Conservation (phyloP, 805 yeast species). For the Candida alai region DNA sequence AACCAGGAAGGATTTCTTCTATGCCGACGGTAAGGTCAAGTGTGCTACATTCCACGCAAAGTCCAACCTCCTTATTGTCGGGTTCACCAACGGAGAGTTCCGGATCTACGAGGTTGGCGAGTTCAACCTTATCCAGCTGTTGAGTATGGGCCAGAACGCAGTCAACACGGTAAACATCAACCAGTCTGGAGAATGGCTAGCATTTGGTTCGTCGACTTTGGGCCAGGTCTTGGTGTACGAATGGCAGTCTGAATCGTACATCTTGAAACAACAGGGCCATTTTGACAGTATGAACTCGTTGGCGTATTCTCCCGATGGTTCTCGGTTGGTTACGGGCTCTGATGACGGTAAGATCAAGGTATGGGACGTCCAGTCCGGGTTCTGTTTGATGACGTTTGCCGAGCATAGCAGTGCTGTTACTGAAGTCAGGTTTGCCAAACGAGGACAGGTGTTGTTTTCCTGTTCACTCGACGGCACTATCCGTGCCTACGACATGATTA, state of each 20-base stretch:
- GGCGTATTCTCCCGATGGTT: conserved; percentile 92
- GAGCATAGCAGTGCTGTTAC: conserved; percentile 91
- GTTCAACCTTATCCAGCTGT: conserved; percentile 75
- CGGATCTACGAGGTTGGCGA: conserved; percentile 84
- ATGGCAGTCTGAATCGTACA: conserved; percentile 97
- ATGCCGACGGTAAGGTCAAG: conserved; percentile 64
- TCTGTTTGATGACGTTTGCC: conserved; percentile 85
- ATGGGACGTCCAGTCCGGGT: conserved; percentile 93
- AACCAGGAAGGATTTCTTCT: conserved; percentile 69
- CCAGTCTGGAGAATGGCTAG: conserved; percentile 91
- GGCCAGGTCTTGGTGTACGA: conserved; percentile 97
- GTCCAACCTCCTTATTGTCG: conserved; percentile 75
- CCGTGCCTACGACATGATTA: conserved; percentile 91
- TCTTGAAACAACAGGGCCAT: conserved; percentile 95
- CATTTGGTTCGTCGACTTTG: conserved; percentile 83
- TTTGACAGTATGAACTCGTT: conserved; percentile 84
- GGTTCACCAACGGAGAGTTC: conserved; percentile 87
- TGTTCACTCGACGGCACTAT: conserved; percentile 95
- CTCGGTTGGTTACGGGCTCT: conserved; percentile 85
- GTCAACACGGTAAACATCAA: conserved; percentile 81
- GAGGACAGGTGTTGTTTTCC: conserved; percentile 87
- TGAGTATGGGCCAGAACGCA: conserved; percentile 88
- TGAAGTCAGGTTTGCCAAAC: conserved; percentile 79
- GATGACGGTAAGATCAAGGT: conserved; percentile 96
- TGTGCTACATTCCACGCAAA: conserved; percentile 81